These are phyloP conservation scores for Penicillium sp. DNA, from an alignment of 2,329 filamentous ascomycete species.

Conservation along the genomic window DNA sequence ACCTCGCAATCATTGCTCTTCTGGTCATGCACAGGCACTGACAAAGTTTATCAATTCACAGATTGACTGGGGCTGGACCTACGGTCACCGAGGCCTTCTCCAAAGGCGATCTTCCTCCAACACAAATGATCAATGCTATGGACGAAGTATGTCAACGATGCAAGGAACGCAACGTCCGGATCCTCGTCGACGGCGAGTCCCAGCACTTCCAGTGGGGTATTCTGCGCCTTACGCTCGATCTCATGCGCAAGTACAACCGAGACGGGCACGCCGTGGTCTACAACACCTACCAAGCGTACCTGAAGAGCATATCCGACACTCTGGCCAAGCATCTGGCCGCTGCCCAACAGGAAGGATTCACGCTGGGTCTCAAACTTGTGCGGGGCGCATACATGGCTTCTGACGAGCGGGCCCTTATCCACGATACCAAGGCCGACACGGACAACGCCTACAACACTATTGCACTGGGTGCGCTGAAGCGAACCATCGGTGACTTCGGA, in stretches of 20 bases:
- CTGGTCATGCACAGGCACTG: background rate
- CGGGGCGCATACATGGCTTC: conserved; percentile 72
- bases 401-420: conserved; percentile 70
- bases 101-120: conserved; percentile 63
- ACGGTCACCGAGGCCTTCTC: conserved; percentile 67
- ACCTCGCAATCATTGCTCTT: background rate
- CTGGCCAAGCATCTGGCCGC: conserved; percentile 62
- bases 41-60: conserved; percentile 4
- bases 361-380: conserved; percentile 73
- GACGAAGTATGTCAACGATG: conserved; percentile 64
- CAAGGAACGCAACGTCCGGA: conserved; percentile 65
- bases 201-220: conserved; percentile 76
- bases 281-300: conserved; percentile 77
- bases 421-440: conserved; percentile 71
- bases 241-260: conserved; percentile 76
- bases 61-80: conserved; percentile 77
- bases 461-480: conserved; percentile 65
- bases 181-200: conserved; percentile 88
- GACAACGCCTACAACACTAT: conserved; percentile 75
- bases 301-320: conserved; percentile 62
- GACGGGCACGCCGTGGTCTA: conserved; percentile 70
- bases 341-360: conserved; percentile 63
- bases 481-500: conserved; percentile 37
- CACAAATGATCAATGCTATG: conserved; percentile 68
- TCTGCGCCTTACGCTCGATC: conserved; percentile 75